A percentile compares a stretch with the other conserved stretches of the same genome.
These are phyloP conservation scores for Neurospora terricola DNA, from an alignment of 495 filamentous ascomycete species.

Conservation along the genomic window DNA sequence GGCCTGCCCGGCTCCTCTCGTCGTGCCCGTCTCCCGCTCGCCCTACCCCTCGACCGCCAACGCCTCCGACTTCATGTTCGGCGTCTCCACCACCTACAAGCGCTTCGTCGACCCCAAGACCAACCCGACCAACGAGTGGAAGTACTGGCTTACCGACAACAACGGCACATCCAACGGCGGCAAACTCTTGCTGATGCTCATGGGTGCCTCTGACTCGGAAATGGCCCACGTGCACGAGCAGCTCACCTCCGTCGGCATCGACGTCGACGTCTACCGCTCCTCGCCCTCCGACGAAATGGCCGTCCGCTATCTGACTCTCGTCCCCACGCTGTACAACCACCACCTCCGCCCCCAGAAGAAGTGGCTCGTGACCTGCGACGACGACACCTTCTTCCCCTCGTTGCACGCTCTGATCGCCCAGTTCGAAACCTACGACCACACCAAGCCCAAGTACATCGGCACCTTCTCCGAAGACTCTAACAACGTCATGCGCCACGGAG, in stretches of 20 bases:
- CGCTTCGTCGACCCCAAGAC: constrained; percentile 33
- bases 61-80: constrained; percentile 42
- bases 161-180: constrained; percentile 39
- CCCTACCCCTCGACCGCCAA: constrained; percentile 36
- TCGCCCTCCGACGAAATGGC: constrained; percentile 53
- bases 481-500: constrained; percentile 57
- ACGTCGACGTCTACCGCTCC: constrained; percentile 52
- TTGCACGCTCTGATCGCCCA: constrained; percentile 47
- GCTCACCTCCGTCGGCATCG: constrained; percentile 43
- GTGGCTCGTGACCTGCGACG: constrained; percentile 62
- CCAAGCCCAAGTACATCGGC: constrained; percentile 53
- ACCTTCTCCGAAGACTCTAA: constrained; percentile 60
- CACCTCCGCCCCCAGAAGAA: constrained; percentile 41
- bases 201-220: constrained; percentile 32
- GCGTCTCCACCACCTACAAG: constrained; percentile 37
- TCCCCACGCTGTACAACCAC: constrained; percentile 41
- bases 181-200: constrained; percentile 34
- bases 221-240: constrained; percentile 29
- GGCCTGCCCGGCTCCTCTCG: constrained; percentile 35
- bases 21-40: constrained; percentile 36
- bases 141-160: constrained; percentile 40
- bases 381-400: constrained; percentile 68
- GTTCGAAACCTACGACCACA: constrained; percentile 41
- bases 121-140: constrained; percentile 37
- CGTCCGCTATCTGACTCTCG: constrained; percentile 43